Percentiles rank a stretch among this genome's conserved stretches.
phyloP scores from a whole-genome alignment of 352 stramenopile genomes.

The Pythium dissotocum region DNA sequence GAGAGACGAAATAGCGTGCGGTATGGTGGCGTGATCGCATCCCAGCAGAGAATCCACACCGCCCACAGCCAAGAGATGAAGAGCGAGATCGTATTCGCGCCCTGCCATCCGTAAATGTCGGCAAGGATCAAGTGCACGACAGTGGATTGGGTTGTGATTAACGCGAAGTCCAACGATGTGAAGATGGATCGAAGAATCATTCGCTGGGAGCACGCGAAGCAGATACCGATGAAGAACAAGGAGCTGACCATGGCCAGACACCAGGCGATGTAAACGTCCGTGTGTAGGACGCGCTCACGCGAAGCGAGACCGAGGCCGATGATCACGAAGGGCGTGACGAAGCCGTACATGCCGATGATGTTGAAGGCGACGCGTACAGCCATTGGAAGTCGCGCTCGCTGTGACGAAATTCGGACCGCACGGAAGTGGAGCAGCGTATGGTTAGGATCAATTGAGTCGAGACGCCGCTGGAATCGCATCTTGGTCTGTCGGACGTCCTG shows the following conservation, averaged over 20 bases:
- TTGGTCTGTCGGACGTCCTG: neutral
- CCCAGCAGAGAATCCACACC: constrained; percentile 14
- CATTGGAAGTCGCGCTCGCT: neutral
- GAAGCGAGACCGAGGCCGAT: neutral
- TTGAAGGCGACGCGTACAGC: neutral
- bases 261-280: neutral
- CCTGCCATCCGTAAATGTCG: constrained; percentile 1
- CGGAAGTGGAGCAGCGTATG: neutral
- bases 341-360: neutral
- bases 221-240: neutral
- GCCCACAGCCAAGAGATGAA: constrained; percentile 2
- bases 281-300: neutral
- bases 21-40: constrained; percentile 9
- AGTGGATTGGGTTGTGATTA: neutral
- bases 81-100: neutral
- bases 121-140: constrained; percentile 4
- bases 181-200: neutral
- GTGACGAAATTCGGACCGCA: neutral
- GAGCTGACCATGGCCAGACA: neutral
- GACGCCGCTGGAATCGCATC: neutral
- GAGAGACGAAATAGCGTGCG: constrained; percentile 1
- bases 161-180: constrained; percentile 10
- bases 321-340: constrained; percentile 2
- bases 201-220: neutral
- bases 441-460: neutral